phyloP scores from a whole-genome alignment of 805 yeast species.

The Teunomyces barrocoloradensis region DNA sequence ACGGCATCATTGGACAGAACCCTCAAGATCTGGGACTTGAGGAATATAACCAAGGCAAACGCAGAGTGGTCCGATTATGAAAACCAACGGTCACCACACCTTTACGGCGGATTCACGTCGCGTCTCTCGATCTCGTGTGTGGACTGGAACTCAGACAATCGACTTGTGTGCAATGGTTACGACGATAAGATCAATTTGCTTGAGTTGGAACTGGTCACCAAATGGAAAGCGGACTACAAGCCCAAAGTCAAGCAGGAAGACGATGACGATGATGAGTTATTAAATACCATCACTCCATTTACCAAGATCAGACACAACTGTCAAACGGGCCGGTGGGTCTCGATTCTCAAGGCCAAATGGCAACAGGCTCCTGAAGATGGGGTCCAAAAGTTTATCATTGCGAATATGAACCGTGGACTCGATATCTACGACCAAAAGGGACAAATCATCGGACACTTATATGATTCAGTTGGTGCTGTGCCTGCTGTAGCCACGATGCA shows the following conservation, averaged over 20 bases:
- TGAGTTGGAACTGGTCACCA: slow-evolving; percentile 36
- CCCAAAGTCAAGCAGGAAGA: neutral
- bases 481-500: slow-evolving; percentile 89
- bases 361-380: slow-evolving; percentile 70
- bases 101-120: slow-evolving; percentile 63
- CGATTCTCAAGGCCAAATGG: slow-evolving; percentile 87
- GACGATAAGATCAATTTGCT: slow-evolving; percentile 81
- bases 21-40: slow-evolving; percentile 81
- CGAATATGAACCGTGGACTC: slow-evolving; percentile 84
- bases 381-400: slow-evolving; percentile 82
- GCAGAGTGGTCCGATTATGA: slow-evolving; percentile 56
- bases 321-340: slow-evolving; percentile 96
- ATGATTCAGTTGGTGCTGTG: slow-evolving; percentile 73
- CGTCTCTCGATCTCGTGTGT: slow-evolving; percentile 81
- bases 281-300: slow-evolving; percentile 53
- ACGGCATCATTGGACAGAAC: slow-evolving; percentile 89
- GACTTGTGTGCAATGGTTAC: slow-evolving; percentile 88
- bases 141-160: slow-evolving; percentile 70
- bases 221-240: slow-evolving; percentile 21
- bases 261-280: slow-evolving; percentile 18
- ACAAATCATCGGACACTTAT: slow-evolving; percentile 70
- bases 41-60: slow-evolving; percentile 47
- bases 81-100: slow-evolving; percentile 46
- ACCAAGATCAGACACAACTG: slow-evolving; percentile 81
- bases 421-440: slow-evolving; percentile 83